Base-by-base conservation (phyloP, 2,329 filamentous ascomycete species). In the Stromatinia cepivora region DNA sequence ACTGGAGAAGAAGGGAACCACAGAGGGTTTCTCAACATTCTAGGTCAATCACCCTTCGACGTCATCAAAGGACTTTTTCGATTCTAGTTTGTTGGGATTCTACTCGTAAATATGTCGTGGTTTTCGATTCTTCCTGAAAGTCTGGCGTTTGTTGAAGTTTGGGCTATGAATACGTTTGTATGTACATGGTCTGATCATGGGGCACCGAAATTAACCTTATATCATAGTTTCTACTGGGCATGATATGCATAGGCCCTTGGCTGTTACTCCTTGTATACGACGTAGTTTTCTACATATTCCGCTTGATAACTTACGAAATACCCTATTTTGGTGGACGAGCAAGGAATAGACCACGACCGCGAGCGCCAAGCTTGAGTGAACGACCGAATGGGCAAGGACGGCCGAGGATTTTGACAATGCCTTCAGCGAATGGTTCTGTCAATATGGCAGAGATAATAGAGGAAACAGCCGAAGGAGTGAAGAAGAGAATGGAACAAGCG, bases 161-260 rank as follows among this genome's bases (percentile, higher is more conserved):
- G 87, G 87, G 81, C 87, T 69, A 84, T 85, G 58, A 83, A 87
- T 13, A 76, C 87, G 57, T 91, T 90, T 77, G 65, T 72, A 67
- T 58, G 63, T 59, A 69, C 63, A 13, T 62, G 25, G n/a, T 17
- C 66, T 68, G 31, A 36, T 46, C n/a, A 22, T 20, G 36, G 54
- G 42, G 39, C 46, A 58, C 15, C 42, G 48, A 58, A 54, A 72
- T 71, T 75, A 69, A 76, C 54, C 54, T 70, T 56, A n/a, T 42
- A 63, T 69, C 52, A 69, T 75, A 91, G 88, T 79, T 91, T 45
- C 74, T 90, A 69, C 83, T 90, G 70, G 88, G 85, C 34, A 74
- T 86, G 56, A 73, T 90, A 56, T 86, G 84, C 58, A 86, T 91
- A 72, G 84, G 85, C 2, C 89, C 89, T 15, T 91, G 88, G 87